Conservation (phyloP, 1,284 basidiomycete species). For the Pyrrhoderma lamaoense region DNA sequence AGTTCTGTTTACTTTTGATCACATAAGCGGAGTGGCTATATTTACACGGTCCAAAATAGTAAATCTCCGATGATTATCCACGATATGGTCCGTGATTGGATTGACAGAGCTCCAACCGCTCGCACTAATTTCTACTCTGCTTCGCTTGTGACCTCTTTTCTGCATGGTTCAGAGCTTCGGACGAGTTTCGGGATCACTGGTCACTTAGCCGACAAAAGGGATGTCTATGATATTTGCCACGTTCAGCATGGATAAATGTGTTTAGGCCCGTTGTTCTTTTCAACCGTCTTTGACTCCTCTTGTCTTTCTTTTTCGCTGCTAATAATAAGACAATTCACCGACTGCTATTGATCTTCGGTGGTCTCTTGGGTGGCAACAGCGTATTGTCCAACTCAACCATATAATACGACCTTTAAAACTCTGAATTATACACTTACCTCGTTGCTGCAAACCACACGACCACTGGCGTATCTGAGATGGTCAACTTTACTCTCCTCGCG, state of each 20-base stretch:
- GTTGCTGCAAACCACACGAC: neutral
- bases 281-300: neutral
- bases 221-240: neutral
- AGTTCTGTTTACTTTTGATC: too few species aligned
- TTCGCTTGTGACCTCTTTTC: too few species aligned
- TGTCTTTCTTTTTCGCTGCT: neutral
- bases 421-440: neutral
- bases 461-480: conserved; percentile 38
- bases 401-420: too few species aligned
- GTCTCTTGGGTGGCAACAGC: too few species aligned
- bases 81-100: neutral
- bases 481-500: conserved; percentile 53
- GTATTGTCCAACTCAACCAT: too few species aligned
- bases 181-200: too few species aligned
- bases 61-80: neutral
- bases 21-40: too few species aligned
- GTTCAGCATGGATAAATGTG: neutral
- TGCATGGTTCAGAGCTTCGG: too few species aligned
- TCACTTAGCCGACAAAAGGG: neutral
- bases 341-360: too few species aligned
- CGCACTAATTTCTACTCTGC: neutral
- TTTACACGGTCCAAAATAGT: neutral
- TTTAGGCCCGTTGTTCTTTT: neutral
- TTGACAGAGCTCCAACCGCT: too few species aligned
- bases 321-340: neutral